Conservation (phyloP, 2,329 filamentous ascomycete species). For the Byssochlamys sp. region DNA sequence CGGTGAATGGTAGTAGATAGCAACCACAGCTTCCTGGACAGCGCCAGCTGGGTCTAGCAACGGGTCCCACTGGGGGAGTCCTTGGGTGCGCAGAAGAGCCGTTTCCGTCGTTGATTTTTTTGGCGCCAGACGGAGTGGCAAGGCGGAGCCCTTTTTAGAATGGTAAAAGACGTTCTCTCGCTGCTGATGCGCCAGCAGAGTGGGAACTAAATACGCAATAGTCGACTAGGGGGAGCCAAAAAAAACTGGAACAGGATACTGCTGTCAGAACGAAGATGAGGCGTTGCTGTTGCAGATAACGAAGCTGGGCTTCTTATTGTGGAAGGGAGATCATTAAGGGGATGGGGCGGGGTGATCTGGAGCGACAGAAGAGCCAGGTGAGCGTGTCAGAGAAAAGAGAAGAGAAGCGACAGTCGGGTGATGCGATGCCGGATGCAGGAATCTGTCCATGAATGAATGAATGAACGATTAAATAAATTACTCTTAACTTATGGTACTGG, state of each 20-base stretch:
- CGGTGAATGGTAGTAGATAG: not conserved
- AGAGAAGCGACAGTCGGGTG: not conserved
- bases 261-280: not conserved
- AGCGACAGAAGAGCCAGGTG: not conserved
- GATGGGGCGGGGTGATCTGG: not conserved
- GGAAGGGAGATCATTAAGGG: not conserved
- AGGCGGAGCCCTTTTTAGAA: not conserved
- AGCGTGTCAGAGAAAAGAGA: not conserved
- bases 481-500: not conserved
- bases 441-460: no score
- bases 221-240: not conserved
- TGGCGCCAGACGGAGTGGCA: not conserved
- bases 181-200: not conserved
- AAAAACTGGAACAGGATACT: not conserved
- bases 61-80: not conserved
- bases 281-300: not conserved
- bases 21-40: not conserved
- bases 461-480: no score
- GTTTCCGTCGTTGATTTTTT: slow-evolving; percentile 1
- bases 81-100: slow-evolving; percentile 1
- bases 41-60: not conserved
- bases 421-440: not conserved
- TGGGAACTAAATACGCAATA: not conserved
- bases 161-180: not conserved
- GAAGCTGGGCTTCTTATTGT: not conserved